phyloP scores from a whole-genome alignment of 2,329 filamentous ascomycete genomes.

The Curvularia lunata region DNA sequence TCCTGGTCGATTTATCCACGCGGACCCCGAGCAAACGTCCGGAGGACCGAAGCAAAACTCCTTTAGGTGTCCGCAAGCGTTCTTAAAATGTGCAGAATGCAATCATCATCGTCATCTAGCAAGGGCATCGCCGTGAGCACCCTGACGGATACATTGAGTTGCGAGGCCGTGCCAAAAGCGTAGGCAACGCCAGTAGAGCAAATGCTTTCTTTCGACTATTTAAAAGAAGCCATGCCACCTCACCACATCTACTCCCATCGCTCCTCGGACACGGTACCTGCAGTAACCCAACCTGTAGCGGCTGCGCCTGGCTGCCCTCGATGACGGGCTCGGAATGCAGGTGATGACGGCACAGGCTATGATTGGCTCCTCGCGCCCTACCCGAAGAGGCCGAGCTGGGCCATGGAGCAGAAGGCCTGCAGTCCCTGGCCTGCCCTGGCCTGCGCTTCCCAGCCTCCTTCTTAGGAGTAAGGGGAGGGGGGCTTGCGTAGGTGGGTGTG shows the following conservation, averaged over 20 bases:
- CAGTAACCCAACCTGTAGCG: conserved; percentile 24
- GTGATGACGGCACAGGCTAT: conserved; percentile 23
- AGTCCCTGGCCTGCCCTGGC: conserved; percentile 31
- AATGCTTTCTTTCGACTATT: background rate
- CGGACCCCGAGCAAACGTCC: background rate
- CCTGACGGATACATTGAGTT: background rate
- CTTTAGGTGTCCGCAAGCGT: background rate
- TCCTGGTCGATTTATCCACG: background rate
- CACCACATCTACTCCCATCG: background rate
- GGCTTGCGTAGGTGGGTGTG: conserved; percentile 23
- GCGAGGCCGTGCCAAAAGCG: background rate
- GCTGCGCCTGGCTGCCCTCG: conserved; percentile 9
- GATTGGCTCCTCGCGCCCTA: conserved; percentile 35
- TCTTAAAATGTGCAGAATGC: background rate
- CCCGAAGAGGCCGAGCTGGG: conserved; percentile 30
- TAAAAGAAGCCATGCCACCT: background rate
- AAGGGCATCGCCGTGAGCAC: background rate
- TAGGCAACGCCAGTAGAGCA: background rate
- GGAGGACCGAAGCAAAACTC: background rate
- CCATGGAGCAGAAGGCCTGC: conserved; percentile 26
- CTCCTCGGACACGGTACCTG: conserved; percentile 30
- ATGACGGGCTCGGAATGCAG: conserved; percentile 19
- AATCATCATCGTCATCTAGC: background rate
- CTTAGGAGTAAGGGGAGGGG: conserved; percentile 12
- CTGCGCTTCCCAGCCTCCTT: conserved; percentile 37